Base-by-base conservation (phyloP, 495 filamentous ascomycete genomes). In the Mytilinidion resinicola region DNA sequence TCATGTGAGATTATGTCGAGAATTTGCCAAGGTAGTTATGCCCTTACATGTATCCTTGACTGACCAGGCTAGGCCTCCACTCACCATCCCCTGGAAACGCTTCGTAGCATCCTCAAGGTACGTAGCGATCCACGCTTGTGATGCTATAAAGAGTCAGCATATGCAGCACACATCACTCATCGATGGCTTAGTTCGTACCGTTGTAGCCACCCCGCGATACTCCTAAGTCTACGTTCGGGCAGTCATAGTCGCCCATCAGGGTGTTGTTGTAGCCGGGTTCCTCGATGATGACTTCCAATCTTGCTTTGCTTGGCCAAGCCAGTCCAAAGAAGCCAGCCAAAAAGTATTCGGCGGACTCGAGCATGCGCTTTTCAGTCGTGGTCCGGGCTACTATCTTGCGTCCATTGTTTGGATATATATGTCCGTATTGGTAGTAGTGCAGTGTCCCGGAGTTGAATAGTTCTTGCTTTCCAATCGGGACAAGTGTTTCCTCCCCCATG, bases 301-400 rank as follows among this genome's bases (percentile, higher is more conserved):
- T 80, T 7, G 74, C 79, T 56, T 82, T 79, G 6, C 76, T 63
- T 4, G 72, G 69, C 82, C 81, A 85, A 30, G 78, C 73, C 4
- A 83, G 74, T 0, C 82, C 81, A 65, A 85, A 85, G 72, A 84
- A 82, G 48, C 78, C 78, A 11, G 77, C 69, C 19, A 78, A 47
- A 65, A 80, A 77, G 63, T 80, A 72, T 60, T 81, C 75, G 0
- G 71, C 70, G 51, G 64, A 69, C 50, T 75, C 69, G 11, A 73
- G 57, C 78, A 83, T 79, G 1, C 80, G 73, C 39, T 78, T 74
- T 58, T 81, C 71, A 4, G 81, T 80, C 5, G 82, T 85, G 0
- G 82, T 83, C 19, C 84, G 75, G 14, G 76, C 81, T 51, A 86
- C 77, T 42, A 86, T 79, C 67, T 84, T 84, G 55, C 74, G 78